Conservation (phyloP, 148 eudicot genomes). For the Nepenthes gracilis region DNA sequence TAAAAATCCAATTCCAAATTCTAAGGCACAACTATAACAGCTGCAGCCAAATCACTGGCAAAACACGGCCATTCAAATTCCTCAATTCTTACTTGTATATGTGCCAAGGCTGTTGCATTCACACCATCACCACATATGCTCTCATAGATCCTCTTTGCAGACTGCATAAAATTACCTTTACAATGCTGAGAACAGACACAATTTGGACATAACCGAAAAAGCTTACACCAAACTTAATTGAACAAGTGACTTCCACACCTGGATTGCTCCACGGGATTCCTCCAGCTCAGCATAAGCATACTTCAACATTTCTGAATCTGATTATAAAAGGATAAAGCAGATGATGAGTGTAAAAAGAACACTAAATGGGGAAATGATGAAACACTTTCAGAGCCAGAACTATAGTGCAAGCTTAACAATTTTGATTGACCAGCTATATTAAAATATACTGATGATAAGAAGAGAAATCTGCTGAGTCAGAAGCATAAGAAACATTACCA, state of each 20-base stretch:
- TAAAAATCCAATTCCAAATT: too few relatives aligned
- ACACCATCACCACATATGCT: conserved; percentile 65
- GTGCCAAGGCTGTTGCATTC: conserved; percentile 69
- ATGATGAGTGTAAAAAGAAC: neutral
- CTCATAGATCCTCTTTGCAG: conserved; percentile 85
- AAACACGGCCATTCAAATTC: neutral
- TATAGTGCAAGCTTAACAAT: neutral
- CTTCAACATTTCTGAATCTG: conserved; percentile 80
- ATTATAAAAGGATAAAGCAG: neutral
- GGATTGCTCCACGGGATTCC: conserved; percentile 93
- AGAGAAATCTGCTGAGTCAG: neutral
- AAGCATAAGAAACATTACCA: conserved; percentile 32
- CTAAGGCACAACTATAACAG: too few relatives aligned
- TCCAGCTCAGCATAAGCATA: conserved; percentile 97
- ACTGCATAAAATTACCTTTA: conserved; percentile 30
- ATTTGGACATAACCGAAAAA: neutral
- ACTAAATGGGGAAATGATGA: conserved; percentile 3
- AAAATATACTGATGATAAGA: neutral
- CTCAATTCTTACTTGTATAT: conserved; percentile 61
- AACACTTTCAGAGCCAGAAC: neutral
- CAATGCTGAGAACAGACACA: conserved; percentile 1
- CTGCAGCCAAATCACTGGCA: too few relatives aligned
- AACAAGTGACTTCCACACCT: conserved; percentile 29
- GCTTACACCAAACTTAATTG: neutral
- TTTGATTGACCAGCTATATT: neutral